Evolutionary conservation across 2,329 filamentous ascomycete species (phyloP).

Genomic region (Penicillium occitanis): DNA sequence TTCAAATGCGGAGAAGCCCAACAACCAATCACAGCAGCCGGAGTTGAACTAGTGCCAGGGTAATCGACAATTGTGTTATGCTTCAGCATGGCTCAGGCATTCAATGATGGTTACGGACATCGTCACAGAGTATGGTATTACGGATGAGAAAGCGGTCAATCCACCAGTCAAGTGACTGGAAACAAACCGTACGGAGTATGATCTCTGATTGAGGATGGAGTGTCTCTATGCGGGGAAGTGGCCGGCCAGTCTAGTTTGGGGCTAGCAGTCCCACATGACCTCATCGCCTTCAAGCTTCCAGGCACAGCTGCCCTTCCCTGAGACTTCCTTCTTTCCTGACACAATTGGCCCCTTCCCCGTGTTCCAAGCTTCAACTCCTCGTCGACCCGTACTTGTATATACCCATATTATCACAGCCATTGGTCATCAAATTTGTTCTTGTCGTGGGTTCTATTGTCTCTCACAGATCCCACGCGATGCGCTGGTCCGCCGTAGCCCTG

Average conservation of each 20-base stretch:
- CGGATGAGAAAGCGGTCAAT: background rate
- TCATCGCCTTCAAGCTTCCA: conserved; percentile 19
- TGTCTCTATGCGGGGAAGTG: background rate
- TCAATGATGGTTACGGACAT: background rate
- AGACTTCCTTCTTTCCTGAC: background rate
- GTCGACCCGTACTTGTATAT: background rate
- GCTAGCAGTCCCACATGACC: conserved; percentile 13
- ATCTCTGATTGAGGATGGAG: background rate
- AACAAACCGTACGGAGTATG: background rate
- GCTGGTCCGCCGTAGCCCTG: conserved; percentile 33
- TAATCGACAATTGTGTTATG: background rate
- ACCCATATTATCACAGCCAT: background rate
- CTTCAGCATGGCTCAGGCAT: background rate
- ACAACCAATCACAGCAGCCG: background rate
- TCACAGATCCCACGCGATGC: conserved; percentile 31
- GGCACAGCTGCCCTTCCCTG: background rate
- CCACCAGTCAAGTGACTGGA: background rate
- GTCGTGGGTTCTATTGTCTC: background rate
- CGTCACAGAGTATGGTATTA: background rate
- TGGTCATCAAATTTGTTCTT: background rate
- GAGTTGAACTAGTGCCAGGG: background rate
- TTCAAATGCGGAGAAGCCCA: conserved; percentile 1
- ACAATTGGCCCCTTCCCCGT: background rate
- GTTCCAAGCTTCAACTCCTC: background rate
- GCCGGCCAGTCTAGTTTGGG: background rate